phyloP scores from a whole-genome alignment of 2,329 filamentous ascomycete genomes.

The Annulohypoxylon truncatum region DNA sequence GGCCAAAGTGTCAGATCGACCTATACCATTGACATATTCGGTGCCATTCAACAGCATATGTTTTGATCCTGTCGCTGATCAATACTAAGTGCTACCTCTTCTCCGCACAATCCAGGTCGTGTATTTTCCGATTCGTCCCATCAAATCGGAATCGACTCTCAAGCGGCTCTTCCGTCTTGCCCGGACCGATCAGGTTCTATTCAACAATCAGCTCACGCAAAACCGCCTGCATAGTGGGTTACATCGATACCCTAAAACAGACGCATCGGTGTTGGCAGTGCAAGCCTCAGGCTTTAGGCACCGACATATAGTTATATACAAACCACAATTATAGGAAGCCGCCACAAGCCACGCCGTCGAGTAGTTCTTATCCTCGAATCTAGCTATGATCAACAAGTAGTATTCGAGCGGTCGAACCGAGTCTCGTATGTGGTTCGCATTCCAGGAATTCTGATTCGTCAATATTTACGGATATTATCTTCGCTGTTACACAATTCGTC shows the following conservation, averaged over 20 bases:
- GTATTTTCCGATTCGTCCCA: slow-evolving; percentile 18
- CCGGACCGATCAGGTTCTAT: neutral
- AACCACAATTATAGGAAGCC: neutral
- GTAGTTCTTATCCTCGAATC: neutral
- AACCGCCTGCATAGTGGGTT: neutral
- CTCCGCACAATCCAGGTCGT: neutral
- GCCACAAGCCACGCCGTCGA: neutral
- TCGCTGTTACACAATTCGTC: neutral
- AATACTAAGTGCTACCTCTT: slow-evolving; percentile 20
- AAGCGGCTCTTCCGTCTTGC: neutral
- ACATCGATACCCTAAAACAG: slow-evolving; percentile 1
- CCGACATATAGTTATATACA: neutral
- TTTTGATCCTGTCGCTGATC: slow-evolving; percentile 29
- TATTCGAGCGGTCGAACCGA: neutral
- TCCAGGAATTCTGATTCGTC: neutral
- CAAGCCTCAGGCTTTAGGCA: neutral
- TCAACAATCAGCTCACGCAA: neutral
- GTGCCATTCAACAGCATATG: slow-evolving; percentile 13
- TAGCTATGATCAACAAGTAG: neutral
- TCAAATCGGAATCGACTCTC: neutral
- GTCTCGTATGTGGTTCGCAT: neutral
- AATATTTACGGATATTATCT: neutral
- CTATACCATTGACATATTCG: slow-evolving; percentile 19
- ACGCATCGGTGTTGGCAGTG: neutral
- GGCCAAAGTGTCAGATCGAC: slow-evolving; percentile 31